These are phyloP conservation scores for Melampsora americana DNA, from an alignment of 1,284 basidiomycete species.

Conservation along the genomic window DNA sequence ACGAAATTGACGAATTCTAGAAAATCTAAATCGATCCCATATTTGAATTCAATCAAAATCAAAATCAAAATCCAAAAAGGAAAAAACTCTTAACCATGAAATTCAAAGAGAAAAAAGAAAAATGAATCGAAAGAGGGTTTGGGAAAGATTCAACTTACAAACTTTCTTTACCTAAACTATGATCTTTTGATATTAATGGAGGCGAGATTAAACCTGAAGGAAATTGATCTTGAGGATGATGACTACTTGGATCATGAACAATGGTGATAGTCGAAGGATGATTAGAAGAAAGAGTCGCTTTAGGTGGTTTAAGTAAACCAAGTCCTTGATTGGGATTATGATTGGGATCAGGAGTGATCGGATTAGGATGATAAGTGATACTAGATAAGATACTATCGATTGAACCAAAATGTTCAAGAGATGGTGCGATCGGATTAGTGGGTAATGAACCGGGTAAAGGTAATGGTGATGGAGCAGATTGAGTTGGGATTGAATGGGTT, in stretches of 20 bases:
- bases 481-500: neutral
- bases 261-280: neutral
- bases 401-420: neutral
- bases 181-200: neutral
- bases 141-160: neutral
- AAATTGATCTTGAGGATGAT: neutral
- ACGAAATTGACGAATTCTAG: neutral
- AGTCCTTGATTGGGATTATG: neutral
- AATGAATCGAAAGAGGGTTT: neutral
- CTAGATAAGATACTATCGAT: neutral
- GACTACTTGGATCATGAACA: neutral
- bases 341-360: too few species aligned
- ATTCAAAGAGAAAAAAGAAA: neutral
- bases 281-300: neutral
- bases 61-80: too few species aligned
- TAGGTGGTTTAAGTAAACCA: neutral
- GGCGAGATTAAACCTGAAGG: neutral
- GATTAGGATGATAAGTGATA: neutral
- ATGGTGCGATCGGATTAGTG: neutral
- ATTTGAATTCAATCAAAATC: too few species aligned
- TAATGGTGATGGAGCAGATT: neutral
- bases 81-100: neutral
- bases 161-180: conserved; percentile 1
- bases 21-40: neutral
- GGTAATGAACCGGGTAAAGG: neutral